These are phyloP conservation scores for Chaetomium strumarium DNA, from an alignment of 2,329 filamentous ascomycete genomes.

Conservation along the genomic window DNA sequence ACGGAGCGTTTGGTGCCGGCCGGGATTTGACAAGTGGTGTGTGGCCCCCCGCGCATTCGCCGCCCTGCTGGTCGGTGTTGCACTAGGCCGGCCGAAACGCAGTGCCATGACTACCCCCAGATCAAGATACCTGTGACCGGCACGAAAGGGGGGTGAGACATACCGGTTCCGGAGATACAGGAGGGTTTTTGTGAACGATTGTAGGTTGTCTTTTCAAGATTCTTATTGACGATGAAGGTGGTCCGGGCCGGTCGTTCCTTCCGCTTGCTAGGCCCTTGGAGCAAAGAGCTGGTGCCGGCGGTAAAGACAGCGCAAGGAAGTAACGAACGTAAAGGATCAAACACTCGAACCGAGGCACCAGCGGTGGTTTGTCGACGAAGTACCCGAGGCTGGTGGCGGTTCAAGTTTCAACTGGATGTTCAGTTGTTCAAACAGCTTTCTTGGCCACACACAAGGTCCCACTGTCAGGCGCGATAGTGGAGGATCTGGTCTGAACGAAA, in stretches of 20 bases:
- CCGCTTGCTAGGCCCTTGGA: too few relatives aligned
- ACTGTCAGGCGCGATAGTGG: background rate
- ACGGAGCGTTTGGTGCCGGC: constrained; percentile 1
- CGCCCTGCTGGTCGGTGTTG: background rate
- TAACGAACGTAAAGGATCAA: too few relatives aligned
- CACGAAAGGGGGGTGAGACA: constrained; percentile 14
- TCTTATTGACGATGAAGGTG: too few relatives aligned
- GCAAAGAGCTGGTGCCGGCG: background rate
- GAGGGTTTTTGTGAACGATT: background rate
- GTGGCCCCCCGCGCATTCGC: constrained; percentile 2
- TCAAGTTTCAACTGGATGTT: too few relatives aligned
- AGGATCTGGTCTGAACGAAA: background rate
- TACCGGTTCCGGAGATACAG: constrained; percentile 10
- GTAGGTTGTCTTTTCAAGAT: background rate
- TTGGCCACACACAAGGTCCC: background rate
- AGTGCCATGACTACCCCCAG: background rate
- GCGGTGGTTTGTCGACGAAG: background rate
- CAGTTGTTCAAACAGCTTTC: background rate
- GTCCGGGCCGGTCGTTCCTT: background rate
- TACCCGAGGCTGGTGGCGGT: background rate
- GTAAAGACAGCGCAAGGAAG: background rate
- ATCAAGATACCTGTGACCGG: constrained; percentile 1
- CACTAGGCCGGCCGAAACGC: constrained; percentile 8
- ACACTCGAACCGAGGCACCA: background rate
- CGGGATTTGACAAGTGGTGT: background rate